Conservation (phyloP, 208 protist species). For the Leishmania aethiopica region DNA sequence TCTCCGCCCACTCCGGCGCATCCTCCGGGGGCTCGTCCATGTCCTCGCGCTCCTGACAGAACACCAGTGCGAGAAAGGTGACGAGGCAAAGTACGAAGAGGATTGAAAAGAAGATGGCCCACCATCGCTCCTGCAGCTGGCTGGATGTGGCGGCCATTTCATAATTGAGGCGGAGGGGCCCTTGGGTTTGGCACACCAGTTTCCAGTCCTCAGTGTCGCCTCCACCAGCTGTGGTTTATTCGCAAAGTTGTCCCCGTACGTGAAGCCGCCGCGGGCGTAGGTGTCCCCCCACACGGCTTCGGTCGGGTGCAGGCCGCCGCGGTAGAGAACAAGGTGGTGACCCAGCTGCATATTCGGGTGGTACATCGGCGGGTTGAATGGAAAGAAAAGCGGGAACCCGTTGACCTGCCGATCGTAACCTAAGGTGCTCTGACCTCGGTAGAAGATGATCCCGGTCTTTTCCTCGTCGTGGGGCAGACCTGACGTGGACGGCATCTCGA, state of each 20-base stretch:
- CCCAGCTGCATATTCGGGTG: constrained; percentile 10
- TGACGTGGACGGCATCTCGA: constrained; percentile 12
- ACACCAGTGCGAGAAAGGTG: constrained; percentile 24
- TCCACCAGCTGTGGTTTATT: not conserved
- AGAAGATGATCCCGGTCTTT: constrained; percentile 26
- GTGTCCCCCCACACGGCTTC: constrained; percentile 29
- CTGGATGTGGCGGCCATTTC: constrained; percentile 17
- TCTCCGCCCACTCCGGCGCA: constrained; percentile 40
- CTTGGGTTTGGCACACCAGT: constrained; percentile 31
- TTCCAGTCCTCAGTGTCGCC: constrained; percentile 15
- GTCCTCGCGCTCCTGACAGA: constrained; percentile 53
- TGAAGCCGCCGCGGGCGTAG: constrained; percentile 25
- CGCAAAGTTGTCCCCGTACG: constrained; percentile 19
- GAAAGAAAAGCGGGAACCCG: constrained; percentile 11
- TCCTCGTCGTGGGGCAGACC: not conserved
- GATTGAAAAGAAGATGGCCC: constrained; percentile 29
- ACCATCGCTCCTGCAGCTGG: constrained; percentile 28
- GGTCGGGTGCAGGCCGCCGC: constrained; percentile 6
- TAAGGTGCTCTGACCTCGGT: constrained; percentile 6
- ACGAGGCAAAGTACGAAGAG: constrained; percentile 35
- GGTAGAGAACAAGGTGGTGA: constrained; percentile 15
- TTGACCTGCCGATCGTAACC: constrained; percentile 1
- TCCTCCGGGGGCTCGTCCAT: constrained; percentile 51
- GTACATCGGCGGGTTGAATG: not conserved
- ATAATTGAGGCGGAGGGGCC: constrained; percentile 12